Evolutionary conservation across 805 yeast species (phyloP).

Genomic region (Candida oleophila): DNA sequence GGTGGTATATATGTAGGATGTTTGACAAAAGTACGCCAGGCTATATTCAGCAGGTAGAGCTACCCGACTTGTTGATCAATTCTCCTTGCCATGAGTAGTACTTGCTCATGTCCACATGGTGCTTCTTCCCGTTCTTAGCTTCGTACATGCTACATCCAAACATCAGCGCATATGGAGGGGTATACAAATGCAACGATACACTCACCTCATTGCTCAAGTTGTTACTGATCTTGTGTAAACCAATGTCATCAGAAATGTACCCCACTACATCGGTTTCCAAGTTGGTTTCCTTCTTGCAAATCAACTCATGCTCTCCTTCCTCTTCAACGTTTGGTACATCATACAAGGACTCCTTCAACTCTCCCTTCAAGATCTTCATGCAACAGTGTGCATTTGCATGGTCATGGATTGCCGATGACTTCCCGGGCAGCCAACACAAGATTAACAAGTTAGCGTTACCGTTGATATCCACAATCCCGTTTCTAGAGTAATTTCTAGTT

Average conservation of each 20-base stretch:
- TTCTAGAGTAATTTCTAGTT: constrained; percentile 53
- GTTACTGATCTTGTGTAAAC: constrained; percentile 64
- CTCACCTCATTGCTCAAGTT: constrained; percentile 42
- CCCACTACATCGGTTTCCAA: constrained; percentile 49
- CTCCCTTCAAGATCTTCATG: constrained; percentile 66
- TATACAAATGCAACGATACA: constrained; percentile 68
- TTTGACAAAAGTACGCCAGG: background rate
- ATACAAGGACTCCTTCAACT: constrained; percentile 55
- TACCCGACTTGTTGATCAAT: constrained; percentile 24
- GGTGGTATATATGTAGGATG: background rate
- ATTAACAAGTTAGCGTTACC: constrained; percentile 65
- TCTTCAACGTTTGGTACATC: constrained; percentile 39
- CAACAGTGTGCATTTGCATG: constrained; percentile 78
- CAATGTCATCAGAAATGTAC: constrained; percentile 64
- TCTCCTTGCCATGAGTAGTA: constrained; percentile 63
- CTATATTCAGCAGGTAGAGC: constrained; percentile 18
- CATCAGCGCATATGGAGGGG: constrained; percentile 72
- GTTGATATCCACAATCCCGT: constrained; percentile 74
- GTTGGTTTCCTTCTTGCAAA: constrained; percentile 24
- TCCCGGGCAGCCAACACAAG: constrained; percentile 70
- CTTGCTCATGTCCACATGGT: constrained; percentile 57
- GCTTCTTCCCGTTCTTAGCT: constrained; percentile 46
- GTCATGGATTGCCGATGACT: constrained; percentile 65
- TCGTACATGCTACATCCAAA: constrained; percentile 56
- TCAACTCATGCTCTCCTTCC: constrained; percentile 26